phyloP scores from a whole-genome alignment of 169 alveolate genomes.

The Eimeria brunetti region DNA sequence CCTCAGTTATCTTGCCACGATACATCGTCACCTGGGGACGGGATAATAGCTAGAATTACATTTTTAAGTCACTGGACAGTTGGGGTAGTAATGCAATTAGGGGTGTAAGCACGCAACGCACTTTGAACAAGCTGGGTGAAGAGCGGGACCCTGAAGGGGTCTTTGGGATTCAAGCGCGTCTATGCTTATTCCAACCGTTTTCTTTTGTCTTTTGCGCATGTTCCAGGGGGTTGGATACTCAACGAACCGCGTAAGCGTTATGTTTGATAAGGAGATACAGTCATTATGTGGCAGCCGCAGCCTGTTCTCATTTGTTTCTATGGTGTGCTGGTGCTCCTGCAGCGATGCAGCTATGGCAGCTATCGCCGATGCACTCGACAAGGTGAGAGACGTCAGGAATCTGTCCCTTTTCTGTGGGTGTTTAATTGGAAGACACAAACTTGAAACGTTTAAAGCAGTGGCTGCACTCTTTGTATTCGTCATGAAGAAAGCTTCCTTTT shows the following conservation, averaged over 20 bases:
- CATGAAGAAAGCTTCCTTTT: neutral
- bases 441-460: neutral
- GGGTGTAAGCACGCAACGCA: neutral
- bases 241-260: conserved; percentile 23
- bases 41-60: neutral
- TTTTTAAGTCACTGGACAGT: neutral
- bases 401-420: neutral
- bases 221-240: conserved; percentile 15
- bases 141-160: neutral
- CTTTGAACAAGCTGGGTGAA: neutral
- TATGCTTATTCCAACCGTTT: neutral
- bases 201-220: neutral
- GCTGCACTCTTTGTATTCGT: neutral
- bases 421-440: neutral
- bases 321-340: conserved; percentile 18
- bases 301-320: neutral
- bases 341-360: conserved; percentile 59
- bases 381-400: neutral
- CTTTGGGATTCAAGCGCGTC: neutral
- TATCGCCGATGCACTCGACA: conserved; percentile 30
- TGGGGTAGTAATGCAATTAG: neutral
- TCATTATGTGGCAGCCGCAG: neutral
- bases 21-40: neutral
- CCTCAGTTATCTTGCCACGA: neutral
- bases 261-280: neutral